Evolutionary conservation across 305 asterid genomes (phyloP).

Genomic region (Withania somnifera): DNA sequence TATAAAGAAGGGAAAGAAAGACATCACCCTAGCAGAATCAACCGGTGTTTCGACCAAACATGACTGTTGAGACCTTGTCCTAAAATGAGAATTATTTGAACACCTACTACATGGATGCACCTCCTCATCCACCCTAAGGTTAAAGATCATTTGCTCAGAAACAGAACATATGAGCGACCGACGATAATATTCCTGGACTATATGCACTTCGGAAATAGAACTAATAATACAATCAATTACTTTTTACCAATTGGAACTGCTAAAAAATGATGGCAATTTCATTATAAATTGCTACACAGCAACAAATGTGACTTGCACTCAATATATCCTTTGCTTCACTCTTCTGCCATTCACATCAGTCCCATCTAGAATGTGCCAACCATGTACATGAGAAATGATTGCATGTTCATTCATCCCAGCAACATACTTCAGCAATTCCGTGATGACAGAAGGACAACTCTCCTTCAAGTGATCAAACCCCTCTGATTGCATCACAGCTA

Average conservation of each 20-base stretch:
- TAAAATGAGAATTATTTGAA: not conserved
- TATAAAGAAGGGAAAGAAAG: not conserved
- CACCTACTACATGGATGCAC: not conserved
- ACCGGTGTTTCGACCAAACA: not conserved
- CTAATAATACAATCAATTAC: too few relatives aligned
- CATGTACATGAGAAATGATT: slow-evolving; percentile 36
- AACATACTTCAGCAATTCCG: slow-evolving; percentile 30
- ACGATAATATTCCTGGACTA: not conserved
- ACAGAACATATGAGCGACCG: not conserved
- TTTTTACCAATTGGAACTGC: not conserved
- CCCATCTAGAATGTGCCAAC: slow-evolving; percentile 51
- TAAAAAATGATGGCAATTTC: not conserved
- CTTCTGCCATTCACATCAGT: slow-evolving; percentile 72
- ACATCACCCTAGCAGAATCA: not conserved
- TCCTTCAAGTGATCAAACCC: slow-evolving; percentile 35
- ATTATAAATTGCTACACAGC: not conserved
- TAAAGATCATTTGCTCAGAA: not conserved
- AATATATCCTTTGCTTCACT: slow-evolving; percentile 70
- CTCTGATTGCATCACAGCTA: slow-evolving; percentile 42
- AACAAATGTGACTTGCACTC: not conserved
- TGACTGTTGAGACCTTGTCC: not conserved
- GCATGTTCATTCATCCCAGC: slow-evolving; percentile 56
- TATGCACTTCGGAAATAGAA: not conserved
- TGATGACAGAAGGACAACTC: slow-evolving; percentile 28
- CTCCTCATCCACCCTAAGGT: not conserved